Base-by-base conservation (phyloP, 2,329 filamentous ascomycete species). In the Thermochaetoides dissita region DNA sequence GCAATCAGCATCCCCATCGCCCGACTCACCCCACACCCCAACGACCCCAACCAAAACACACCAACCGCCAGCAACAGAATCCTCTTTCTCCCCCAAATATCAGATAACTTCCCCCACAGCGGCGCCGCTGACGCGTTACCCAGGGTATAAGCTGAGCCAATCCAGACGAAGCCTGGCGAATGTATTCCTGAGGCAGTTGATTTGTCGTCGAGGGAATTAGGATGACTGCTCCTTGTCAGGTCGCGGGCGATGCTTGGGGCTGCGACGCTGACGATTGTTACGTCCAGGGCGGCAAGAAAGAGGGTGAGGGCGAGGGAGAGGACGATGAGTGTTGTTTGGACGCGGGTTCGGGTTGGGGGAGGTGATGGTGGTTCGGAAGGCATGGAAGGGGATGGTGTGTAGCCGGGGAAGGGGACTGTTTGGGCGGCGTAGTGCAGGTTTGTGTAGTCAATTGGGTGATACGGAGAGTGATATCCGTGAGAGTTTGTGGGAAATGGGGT, bases 121-220 rank as follows among this genome's bases (percentile, higher is more conserved):
- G 81, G 80, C 0, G 72, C 74, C 2, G 69, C 69, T 0, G 81
- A 77, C 0, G 81, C 77, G 52, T 76, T 76, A 10, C 77, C 79
- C 8, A 88, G 17, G 17, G 71, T 3, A 86, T 82, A 88, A 0
- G 82, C 75, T 29, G 72, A 77, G 1, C 82, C 83, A 46, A 89
- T 81, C 84, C 83, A 88, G 17, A 24, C 5, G 17, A 24, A 24
- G 17, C 17, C 17, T 24, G 17, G 17, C 17, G 17, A 24, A 5
- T 24, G 17, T 24, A 24, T 5, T 5, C 17, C 17, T 24, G 17
- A 24, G 17, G 17, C 17, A 24, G 17, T 24, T 24, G 17, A 24
- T 24, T 24, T 24, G 17, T 5, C 17, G 5, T 3, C 17, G 5
- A 5, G 5, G 17, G 5, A 24, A 24, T 3, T 5, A 24, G 17